Conservation (phyloP, 225 moss, liverwort and hornwort genomes). For the Rhytidiadelphus loreus region DNA sequence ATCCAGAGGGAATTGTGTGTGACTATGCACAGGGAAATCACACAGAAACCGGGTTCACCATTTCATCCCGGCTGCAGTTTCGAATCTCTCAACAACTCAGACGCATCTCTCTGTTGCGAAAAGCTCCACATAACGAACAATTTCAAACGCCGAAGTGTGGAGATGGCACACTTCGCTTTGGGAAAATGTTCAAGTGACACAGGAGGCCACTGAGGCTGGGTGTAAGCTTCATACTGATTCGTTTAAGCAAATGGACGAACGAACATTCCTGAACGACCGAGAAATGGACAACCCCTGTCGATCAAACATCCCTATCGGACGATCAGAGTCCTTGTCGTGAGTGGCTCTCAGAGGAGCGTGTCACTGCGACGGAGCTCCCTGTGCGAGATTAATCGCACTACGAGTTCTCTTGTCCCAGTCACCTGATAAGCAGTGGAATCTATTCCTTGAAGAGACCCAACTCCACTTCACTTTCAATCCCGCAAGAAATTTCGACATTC, state of each 20-base stretch:
- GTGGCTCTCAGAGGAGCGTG: too few species aligned
- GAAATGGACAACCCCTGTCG: neutral
- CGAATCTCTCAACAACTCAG: neutral
- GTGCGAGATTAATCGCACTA: too few species aligned
- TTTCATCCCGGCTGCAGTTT: neutral
- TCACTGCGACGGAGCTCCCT: too few species aligned
- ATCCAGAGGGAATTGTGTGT: neutral
- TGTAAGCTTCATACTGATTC: neutral
- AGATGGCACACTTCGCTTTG: neutral
- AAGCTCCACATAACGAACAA: neutral
- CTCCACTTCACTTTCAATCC: neutral
- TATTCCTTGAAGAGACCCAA: neutral
- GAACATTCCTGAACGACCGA: neutral
- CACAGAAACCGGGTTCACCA: neutral
- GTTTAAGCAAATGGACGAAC: neutral
- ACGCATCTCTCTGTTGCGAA: neutral
- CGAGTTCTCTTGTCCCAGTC: too few species aligned
- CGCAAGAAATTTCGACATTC: neutral
- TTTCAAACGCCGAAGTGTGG: neutral
- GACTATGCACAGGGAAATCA: neutral
- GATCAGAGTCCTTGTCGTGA: neutral
- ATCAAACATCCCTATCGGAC: neutral
- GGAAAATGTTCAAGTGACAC: neutral
- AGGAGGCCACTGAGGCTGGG: neutral
- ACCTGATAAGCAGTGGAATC: conserved; percentile 7